These are phyloP conservation scores for Sanghuangporus sanghuang DNA, from an alignment of 1,284 basidiomycete species.

Conservation along the genomic window DNA sequence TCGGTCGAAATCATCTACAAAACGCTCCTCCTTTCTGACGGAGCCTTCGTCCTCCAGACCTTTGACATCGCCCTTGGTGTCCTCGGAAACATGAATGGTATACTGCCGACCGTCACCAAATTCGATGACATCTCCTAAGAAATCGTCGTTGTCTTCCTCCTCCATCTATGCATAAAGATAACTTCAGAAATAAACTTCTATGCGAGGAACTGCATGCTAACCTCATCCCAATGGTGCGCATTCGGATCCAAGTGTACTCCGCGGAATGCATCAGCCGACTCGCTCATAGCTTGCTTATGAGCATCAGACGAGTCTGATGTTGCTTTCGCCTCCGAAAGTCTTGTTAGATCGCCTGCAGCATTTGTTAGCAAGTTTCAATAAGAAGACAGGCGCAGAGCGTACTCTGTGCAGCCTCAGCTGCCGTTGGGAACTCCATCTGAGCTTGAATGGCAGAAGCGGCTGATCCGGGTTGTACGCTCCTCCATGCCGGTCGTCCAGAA, in stretches of 20 bases:
- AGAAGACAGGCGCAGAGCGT: constrained; percentile 23
- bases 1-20: constrained; percentile 87
- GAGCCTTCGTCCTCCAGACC: constrained; percentile 24
- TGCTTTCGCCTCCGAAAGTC: constrained; percentile 22
- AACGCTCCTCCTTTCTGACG: constrained; percentile 72
- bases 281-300: constrained; percentile 53
- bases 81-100: constrained; percentile 57
- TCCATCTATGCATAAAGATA: constrained; percentile 39
- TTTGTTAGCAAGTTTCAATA: background rate
- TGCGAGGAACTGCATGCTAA: constrained; percentile 28
- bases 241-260: constrained; percentile 90
- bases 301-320: constrained; percentile 31
- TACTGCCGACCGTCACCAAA: constrained; percentile 91
- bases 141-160: constrained; percentile 89
- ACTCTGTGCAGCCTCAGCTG: constrained; percentile 87
- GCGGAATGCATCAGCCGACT: constrained; percentile 87
- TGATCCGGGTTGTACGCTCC: constrained; percentile 41
- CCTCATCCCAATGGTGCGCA: constrained; percentile 94
- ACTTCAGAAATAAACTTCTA: constrained; percentile 12
- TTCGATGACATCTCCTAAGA: constrained; percentile 84
- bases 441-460: constrained; percentile 29
- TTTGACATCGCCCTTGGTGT: constrained; percentile 22
- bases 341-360: constrained; percentile 3
- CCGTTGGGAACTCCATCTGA: constrained; percentile 80
- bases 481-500: constrained; percentile 56